A percentile compares a stretch with the other conserved stretches of the same genome.
Evolutionary conservation across 805 yeast genomes (phyloP).

Genomic region (Hemisphaericaspora nanyangensis): DNA sequence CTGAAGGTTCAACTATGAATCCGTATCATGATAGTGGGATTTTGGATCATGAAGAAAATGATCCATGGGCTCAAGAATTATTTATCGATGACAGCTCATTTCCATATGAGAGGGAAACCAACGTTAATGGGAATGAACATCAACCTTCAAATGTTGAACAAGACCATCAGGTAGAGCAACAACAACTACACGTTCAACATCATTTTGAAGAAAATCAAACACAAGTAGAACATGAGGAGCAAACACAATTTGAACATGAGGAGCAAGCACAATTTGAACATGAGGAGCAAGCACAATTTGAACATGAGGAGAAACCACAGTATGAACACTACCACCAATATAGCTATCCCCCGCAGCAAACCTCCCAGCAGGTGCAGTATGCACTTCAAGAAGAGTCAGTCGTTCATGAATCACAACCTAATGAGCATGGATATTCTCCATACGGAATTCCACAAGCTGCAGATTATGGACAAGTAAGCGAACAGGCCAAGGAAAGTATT

Average conservation of each 20-base stretch:
- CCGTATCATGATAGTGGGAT: not conserved
- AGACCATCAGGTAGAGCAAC: not conserved
- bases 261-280: not conserved
- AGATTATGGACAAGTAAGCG: not conserved
- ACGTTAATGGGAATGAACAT: too few species aligned
- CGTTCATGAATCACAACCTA: not conserved
- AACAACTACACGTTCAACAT: not conserved
- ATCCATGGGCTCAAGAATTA: not conserved
- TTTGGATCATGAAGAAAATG: not conserved
- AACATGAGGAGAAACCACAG: not conserved
- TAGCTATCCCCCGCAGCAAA: too few species aligned
- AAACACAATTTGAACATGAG: too few species aligned
- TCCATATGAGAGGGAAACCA: too few species aligned
- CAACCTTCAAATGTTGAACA: too few species aligned
- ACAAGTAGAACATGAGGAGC: not conserved
- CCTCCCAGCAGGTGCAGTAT: conserved; percentile 1
- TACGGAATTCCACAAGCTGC: too few species aligned
- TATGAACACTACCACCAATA: not conserved
- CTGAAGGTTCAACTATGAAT: not conserved
- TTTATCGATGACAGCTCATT: not conserved
- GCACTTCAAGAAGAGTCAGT: not conserved
- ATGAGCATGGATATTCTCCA: too few species aligned
- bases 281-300: not conserved
- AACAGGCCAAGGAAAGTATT: too few species aligned
- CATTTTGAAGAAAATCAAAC: not conserved